Evolutionary conservation across 1,139 yeast genomes (phyloP).

Genomic region (Eremothecium gossypii): DNA sequence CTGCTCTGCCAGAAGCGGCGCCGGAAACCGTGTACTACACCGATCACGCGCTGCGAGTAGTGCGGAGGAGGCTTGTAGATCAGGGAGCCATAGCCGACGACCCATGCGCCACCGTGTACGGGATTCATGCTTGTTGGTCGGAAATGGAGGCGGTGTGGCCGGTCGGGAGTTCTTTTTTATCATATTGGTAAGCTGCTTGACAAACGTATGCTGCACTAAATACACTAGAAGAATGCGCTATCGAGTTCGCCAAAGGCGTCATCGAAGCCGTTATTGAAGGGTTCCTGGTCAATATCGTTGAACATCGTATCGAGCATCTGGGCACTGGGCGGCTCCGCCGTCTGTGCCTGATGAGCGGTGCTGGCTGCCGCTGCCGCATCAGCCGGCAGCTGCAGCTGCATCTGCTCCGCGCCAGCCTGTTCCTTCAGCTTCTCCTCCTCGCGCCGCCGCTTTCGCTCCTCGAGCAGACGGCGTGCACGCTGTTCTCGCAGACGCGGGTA

Average conservation of each 20-base stretch:
- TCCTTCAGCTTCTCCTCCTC: constrained; percentile 5
- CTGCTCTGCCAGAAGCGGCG: constrained; percentile 90
- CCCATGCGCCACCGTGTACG: constrained; percentile 46
- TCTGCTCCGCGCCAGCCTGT: constrained; percentile 5
- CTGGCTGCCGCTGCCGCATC: constrained; percentile 2
- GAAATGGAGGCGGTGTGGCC: too few species aligned
- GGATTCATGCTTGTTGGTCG: too few species aligned
- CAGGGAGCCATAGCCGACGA: constrained; percentile 85
- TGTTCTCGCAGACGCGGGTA: constrained; percentile 6
- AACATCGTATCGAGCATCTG: constrained; percentile 17
- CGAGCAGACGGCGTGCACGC: constrained; percentile 11
- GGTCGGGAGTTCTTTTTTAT: too few species aligned
- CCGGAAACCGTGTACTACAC: constrained; percentile 64
- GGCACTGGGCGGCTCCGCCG: constrained; percentile 8
- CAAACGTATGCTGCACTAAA: background rate
- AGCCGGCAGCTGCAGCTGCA: constrained; percentile 1
- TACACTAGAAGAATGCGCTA: constrained; percentile 26
- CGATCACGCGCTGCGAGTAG: constrained; percentile 53
- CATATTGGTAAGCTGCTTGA: too few species aligned
- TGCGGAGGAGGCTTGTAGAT: constrained; percentile 89
- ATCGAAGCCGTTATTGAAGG: constrained; percentile 26
- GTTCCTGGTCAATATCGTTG: constrained; percentile 26
- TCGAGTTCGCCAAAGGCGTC: constrained; percentile 30
- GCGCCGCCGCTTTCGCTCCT: constrained; percentile 6
- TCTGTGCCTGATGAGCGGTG: constrained; percentile 9